Percentiles rank a stretch among this genome's conserved stretches.
Evolutionary conservation across 805 yeast species (phyloP).

Genomic region (Lachancea kluyveri): DNA sequence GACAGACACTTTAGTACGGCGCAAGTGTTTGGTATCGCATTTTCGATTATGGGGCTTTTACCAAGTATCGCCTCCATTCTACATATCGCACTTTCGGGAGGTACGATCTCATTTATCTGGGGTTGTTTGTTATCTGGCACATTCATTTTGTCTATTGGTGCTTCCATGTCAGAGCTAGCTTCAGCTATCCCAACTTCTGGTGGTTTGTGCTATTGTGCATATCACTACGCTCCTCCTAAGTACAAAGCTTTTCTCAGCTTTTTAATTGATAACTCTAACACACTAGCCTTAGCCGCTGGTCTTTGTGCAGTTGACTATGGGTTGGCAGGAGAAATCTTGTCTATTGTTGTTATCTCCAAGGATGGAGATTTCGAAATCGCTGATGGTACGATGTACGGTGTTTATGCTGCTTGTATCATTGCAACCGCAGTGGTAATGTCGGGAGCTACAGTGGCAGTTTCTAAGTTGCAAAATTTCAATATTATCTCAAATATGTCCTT

Average conservation of each 20-base stretch:
- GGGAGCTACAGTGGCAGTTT: slow-evolving; percentile 45
- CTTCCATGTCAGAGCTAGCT: slow-evolving; percentile 52
- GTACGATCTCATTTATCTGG: slow-evolving; percentile 59
- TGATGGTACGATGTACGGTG: slow-evolving; percentile 47
- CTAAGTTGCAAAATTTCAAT: slow-evolving; percentile 51
- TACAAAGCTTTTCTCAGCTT: slow-evolving; percentile 43
- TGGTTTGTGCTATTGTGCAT: slow-evolving; percentile 58
- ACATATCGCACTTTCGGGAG: slow-evolving; percentile 44
- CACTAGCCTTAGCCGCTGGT: slow-evolving; percentile 54
- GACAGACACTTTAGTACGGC: slow-evolving; percentile 54
- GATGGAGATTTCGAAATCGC: slow-evolving; percentile 48
- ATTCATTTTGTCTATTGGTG: slow-evolving; percentile 46
- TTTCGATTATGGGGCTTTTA: slow-evolving; percentile 65
- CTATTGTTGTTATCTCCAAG: slow-evolving; percentile 40
- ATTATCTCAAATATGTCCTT: slow-evolving; percentile 46
- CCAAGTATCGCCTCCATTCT: slow-evolving; percentile 40
- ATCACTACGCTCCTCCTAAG: slow-evolving; percentile 47
- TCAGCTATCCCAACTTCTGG: slow-evolving; percentile 63
- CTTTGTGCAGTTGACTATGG: slow-evolving; percentile 57
- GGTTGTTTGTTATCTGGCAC: slow-evolving; percentile 49
- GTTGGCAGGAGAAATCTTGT: slow-evolving; percentile 46
- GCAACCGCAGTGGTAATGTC: slow-evolving; percentile 45
- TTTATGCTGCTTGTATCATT: slow-evolving; percentile 49
- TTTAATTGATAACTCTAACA: slow-evolving; percentile 53
- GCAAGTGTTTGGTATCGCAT: slow-evolving; percentile 68